Evolutionary conservation across 257 asterid genomes (phyloP).

Genomic region (Solanum microdontum): DNA sequence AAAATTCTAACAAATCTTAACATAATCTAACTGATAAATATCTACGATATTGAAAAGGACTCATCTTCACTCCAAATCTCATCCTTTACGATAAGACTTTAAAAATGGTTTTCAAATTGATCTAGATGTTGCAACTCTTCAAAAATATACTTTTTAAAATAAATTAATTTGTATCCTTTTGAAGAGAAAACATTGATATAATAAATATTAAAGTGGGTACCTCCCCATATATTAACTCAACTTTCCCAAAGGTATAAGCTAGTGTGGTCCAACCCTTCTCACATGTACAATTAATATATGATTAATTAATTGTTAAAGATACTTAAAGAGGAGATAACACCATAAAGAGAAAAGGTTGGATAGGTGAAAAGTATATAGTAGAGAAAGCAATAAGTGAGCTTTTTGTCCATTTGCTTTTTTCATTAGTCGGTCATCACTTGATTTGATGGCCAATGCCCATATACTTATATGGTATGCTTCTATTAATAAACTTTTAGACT

Average conservation of each 20-base stretch:
- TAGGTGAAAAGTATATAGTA: background rate
- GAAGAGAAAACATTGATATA: no score
- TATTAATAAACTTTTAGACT: rapidly evolving
- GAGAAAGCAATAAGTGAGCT: background rate
- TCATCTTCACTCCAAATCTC: background rate
- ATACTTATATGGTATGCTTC: background rate
- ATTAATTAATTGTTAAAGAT: background rate
- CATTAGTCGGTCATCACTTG: background rate
- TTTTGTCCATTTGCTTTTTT: background rate
- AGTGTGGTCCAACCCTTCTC: background rate
- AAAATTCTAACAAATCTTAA: background rate
- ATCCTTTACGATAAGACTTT: no score
- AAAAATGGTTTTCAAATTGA: no score
- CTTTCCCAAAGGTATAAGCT: background rate
- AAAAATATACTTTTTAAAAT: no score
- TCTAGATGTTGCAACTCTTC: background rate
- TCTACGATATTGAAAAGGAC: background rate
- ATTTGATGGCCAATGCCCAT: background rate
- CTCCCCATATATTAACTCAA: background rate
- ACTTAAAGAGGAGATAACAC: background rate
- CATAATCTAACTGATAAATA: background rate
- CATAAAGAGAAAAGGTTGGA: background rate
- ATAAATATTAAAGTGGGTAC: background rate
- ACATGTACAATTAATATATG: background rate
- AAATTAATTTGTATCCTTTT: no score